A percentile compares a stretch with the other conserved stretches of the same genome.
phyloP scores from a whole-genome alignment of 768 basidiomycete genomes.

The Agrocybe pediades region DNA sequence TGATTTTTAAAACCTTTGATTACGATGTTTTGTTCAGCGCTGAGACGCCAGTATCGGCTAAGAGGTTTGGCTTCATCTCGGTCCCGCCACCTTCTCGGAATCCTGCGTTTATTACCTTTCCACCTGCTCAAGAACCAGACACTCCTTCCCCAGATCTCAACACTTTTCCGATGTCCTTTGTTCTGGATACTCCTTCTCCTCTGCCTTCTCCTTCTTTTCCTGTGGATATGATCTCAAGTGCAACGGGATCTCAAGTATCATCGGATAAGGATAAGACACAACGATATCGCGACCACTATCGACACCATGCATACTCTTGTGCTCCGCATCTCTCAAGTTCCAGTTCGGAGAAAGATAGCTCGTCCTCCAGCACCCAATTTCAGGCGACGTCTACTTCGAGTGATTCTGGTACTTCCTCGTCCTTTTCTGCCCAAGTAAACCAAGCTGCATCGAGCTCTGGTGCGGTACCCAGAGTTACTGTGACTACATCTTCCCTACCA shows the following conservation, averaged over 20 bases:
- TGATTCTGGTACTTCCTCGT: too few relatives aligned
- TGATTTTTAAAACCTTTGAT: not conserved
- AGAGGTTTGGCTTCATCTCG: constrained; percentile 9
- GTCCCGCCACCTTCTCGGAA: not conserved
- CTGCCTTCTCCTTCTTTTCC: not conserved
- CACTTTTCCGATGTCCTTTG: not conserved
- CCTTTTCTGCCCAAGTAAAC: too few relatives aligned
- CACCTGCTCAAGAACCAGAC: not conserved
- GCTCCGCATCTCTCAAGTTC: constrained; percentile 1
- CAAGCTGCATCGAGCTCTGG: too few relatives aligned
- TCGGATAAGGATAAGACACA: not conserved
- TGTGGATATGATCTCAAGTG: not conserved
- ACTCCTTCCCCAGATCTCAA: not conserved
- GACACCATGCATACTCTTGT: constrained; percentile 11
- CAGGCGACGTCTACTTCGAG: not conserved
- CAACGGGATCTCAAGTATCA: too few relatives aligned
- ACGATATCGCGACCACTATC: constrained; percentile 16
- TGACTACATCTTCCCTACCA: too few relatives aligned
- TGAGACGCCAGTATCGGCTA: not conserved
- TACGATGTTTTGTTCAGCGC: not conserved
- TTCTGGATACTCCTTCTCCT: not conserved
- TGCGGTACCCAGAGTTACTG: too few relatives aligned
- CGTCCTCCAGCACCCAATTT: not conserved
- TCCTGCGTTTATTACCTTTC: not conserved
- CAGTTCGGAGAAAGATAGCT: not conserved